Percentiles rank a stretch among this genome's conserved stretches.
Conservation (phyloP, 2,329 filamentous ascomycete genomes). For the Aspergillus sp. region DNA sequence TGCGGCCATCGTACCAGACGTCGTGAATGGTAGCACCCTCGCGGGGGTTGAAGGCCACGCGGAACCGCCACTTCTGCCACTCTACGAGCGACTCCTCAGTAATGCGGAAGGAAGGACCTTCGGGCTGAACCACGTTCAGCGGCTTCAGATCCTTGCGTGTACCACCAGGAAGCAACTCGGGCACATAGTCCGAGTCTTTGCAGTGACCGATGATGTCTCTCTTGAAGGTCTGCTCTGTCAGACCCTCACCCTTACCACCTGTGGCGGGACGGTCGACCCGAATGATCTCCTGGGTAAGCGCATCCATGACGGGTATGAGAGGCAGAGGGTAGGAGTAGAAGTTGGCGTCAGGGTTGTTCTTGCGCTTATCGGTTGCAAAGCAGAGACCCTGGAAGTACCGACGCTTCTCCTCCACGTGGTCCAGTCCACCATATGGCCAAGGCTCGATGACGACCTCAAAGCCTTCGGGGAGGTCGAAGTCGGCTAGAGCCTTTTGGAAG, state of each 20-base stretch:
- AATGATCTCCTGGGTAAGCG: constrained; percentile 56
- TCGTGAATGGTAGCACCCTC: constrained; percentile 73
- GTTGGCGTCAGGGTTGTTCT: constrained; percentile 58
- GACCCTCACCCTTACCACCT: constrained; percentile 52
- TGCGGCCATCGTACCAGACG: constrained; percentile 65
- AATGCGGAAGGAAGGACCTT: constrained; percentile 65
- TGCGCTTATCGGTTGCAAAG: constrained; percentile 48
- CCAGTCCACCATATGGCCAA: constrained; percentile 60
- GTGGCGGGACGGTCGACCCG: constrained; percentile 61
- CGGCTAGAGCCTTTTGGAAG: constrained; percentile 54
- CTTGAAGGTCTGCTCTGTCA: constrained; percentile 46
- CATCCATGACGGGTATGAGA: constrained; percentile 58
- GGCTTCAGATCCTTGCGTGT: constrained; percentile 63
- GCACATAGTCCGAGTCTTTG: constrained; percentile 54
- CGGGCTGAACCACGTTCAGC: constrained; percentile 70
- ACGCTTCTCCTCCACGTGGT: constrained; percentile 48
- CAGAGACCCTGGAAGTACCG: constrained; percentile 57
- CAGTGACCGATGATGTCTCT: constrained; percentile 56
- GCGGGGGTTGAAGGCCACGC: constrained; percentile 59
- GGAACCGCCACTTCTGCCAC: constrained; percentile 71
- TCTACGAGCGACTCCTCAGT: constrained; percentile 45
- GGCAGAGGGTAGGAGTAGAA: constrained; percentile 63
- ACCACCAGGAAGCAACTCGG: constrained; percentile 49
- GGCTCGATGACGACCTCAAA: constrained; percentile 60
- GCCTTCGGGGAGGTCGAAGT: constrained; percentile 56